phyloP scores from a whole-genome alignment of 2,329 filamentous ascomycete genomes.

The Diaporthe vexans region DNA sequence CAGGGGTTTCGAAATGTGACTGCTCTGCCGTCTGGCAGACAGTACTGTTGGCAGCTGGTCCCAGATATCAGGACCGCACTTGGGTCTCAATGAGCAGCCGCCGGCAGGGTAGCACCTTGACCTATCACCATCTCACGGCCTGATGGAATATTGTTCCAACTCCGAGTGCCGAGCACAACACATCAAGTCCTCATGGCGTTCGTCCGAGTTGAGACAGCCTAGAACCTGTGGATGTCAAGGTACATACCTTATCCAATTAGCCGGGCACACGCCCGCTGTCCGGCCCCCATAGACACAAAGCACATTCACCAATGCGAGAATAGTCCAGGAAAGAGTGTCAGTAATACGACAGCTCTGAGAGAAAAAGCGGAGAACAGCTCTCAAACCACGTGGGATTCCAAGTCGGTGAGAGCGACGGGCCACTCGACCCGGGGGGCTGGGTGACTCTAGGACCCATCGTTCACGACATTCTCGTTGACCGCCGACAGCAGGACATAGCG shows the following conservation, averaged over 20 bases:
- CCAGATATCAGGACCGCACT: not conserved
- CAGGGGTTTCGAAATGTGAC: not conserved
- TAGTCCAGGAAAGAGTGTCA: conserved; percentile 4
- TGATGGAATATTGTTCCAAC: not conserved
- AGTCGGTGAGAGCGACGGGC: conserved; percentile 40
- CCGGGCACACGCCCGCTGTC: not conserved
- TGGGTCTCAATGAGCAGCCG: not conserved
- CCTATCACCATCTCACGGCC: conserved; percentile 3
- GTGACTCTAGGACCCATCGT: conserved; percentile 35
- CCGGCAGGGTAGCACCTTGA: not conserved
- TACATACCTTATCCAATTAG: conserved; percentile 35
- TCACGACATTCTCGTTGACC: conserved; percentile 39
- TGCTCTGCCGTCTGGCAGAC: not conserved
- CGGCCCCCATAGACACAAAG: not conserved
- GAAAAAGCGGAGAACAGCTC: conserved; percentile 26
- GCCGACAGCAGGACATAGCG: conserved; percentile 35
- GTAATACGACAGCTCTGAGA: conserved; percentile 6
- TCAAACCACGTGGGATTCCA: conserved; percentile 40
- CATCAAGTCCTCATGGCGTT: not conserved
- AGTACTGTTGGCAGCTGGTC: not conserved
- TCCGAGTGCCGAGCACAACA: conserved; percentile 2
- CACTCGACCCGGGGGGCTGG: conserved; percentile 35
- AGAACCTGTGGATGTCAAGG: conserved; percentile 16
- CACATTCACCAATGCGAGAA: conserved; percentile 30
- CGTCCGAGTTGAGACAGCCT: not conserved